phyloP scores from a whole-genome alignment of 2,329 filamentous ascomycete species.

The Trichoderma koningiopsis region DNA sequence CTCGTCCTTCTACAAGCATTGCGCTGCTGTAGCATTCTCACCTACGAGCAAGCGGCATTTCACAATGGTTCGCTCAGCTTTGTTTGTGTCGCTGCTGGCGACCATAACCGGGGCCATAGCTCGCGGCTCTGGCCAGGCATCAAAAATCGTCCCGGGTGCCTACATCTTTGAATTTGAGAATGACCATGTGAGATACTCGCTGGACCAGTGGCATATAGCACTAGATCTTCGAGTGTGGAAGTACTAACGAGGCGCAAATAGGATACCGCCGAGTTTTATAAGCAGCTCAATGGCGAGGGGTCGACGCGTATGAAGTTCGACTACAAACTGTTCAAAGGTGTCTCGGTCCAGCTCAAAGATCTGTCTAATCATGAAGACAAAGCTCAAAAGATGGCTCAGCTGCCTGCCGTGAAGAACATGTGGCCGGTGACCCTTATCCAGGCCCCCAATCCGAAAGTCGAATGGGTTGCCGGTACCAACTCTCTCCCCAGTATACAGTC shows the following conservation, averaged over 20 bases:
- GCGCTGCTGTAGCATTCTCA: background rate
- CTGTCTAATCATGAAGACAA: slow-evolving; percentile 47
- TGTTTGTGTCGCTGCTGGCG: slow-evolving; percentile 27
- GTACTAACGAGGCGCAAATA: slow-evolving; percentile 16
- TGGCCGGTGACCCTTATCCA: slow-evolving; percentile 51
- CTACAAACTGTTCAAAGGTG: slow-evolving; percentile 56
- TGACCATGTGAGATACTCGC: slow-evolving; percentile 42
- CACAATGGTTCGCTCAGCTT: slow-evolving; percentile 26
- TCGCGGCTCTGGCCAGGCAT: slow-evolving; percentile 21
- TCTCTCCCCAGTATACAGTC: background rate
- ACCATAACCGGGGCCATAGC: slow-evolving; percentile 36
- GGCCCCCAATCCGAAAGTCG: slow-evolving; percentile 48
- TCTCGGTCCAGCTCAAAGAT: slow-evolving; percentile 55
- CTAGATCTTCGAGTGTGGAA: background rate
- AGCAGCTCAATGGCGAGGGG: slow-evolving; percentile 33
- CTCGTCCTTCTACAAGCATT: background rate
- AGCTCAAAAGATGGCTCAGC: slow-evolving; percentile 43
- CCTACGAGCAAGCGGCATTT: background rate
- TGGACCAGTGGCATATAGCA: slow-evolving; percentile 1
- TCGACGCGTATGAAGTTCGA: slow-evolving; percentile 51
- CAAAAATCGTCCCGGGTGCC: slow-evolving; percentile 46
- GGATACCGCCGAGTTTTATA: slow-evolving; percentile 13
- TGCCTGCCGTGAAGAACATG: slow-evolving; percentile 51
- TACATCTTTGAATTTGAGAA: slow-evolving; percentile 59
- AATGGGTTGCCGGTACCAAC: slow-evolving; percentile 43